Evolutionary conservation across 257 asterid genomes (phyloP), one percentile per base, ranked within the genome.

Genomic region (Apocynum venetum): DNA sequence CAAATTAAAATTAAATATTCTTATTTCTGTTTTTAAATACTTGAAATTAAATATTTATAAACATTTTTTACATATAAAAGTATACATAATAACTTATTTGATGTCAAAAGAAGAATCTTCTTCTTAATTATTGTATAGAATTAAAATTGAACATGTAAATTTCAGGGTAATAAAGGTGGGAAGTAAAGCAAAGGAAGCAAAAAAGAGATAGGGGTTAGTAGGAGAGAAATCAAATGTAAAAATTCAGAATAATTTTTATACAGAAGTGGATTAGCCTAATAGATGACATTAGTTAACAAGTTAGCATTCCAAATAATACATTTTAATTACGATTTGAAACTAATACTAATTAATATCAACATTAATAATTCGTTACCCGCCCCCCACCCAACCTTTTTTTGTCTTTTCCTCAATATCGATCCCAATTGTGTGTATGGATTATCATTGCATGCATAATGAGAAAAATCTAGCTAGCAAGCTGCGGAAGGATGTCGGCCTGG

Each of bases 401-500:
- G 11, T 40, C 11, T 4, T 13, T 66, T 66, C 13, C 41, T 44
- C 1, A 1, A 2, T 7, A 56, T 11, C 12, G 3, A 14, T 7
- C 47, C 47, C 46, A 2, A 8, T 40, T 43, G 35, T 41, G 20
- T 63, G 17, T 19, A 68, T 13, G 52, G 36, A 19, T 41, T 2
- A 68, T 68, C 38, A 43, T 41, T 68, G 52, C 52, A 68, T 68
- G 53, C 73, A 68, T 68, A 43, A 68, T 43, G 52, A 43, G 73
- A 68, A 68, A 17, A 31, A 3, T 3, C 73, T 6, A 10, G 19
- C 72, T 66, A 66, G 51, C 72, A 66, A 66, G 72, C 72, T 41
- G 31, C 31, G 35, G 72, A 66, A 66, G 72, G 49, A 66, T 66
- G 72, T 66, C 49, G 48, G 72, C 51, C 72, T 31, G 49, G 72